These are phyloP conservation scores for Ophiostoma angusticollis DNA, from an alignment of 2,329 filamentous ascomycete genomes.

Conservation along the genomic window DNA sequence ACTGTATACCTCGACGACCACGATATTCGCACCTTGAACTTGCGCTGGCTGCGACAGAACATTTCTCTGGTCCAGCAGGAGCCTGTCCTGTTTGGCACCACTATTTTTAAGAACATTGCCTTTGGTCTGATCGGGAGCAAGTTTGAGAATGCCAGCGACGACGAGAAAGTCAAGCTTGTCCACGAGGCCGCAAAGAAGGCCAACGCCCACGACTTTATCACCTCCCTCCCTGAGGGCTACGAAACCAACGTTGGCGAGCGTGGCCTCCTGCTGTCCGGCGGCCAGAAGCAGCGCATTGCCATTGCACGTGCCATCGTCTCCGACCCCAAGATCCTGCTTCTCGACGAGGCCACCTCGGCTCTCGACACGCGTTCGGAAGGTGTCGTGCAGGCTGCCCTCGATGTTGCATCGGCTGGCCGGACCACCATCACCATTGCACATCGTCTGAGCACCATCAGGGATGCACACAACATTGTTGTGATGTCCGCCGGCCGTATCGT, in stretches of 20 bases:
- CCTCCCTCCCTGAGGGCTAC: slow-evolving; percentile 70
- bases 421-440: slow-evolving; percentile 97
- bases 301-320: slow-evolving; percentile 85
- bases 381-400: slow-evolving; percentile 83
- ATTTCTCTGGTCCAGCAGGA: slow-evolving; percentile 91
- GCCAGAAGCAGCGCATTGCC: slow-evolving; percentile 93
- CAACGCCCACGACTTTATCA: slow-evolving; percentile 89
- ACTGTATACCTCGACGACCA: slow-evolving; percentile 69
- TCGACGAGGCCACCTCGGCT: slow-evolving; percentile 90
- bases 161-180: slow-evolving; percentile 58
- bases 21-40: slow-evolving; percentile 68
- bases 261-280: slow-evolving; percentile 82
- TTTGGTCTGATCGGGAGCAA: slow-evolving; percentile 79
- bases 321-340: slow-evolving; percentile 79
- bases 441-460: slow-evolving; percentile 83
- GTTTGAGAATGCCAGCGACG: slow-evolving; percentile 54
- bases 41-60: slow-evolving; percentile 83
- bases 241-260: slow-evolving; percentile 92
- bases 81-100: slow-evolving; percentile 77
- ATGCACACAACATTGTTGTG: slow-evolving; percentile 91
- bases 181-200: slow-evolving; percentile 76
- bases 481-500: slow-evolving; percentile 77
- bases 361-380: slow-evolving; percentile 92
- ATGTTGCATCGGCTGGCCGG: slow-evolving; percentile 70
- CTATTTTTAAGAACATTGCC: slow-evolving; percentile 81